phyloP scores from a whole-genome alignment of 129 eudicot genomes.

The Lonicera japonica region DNA sequence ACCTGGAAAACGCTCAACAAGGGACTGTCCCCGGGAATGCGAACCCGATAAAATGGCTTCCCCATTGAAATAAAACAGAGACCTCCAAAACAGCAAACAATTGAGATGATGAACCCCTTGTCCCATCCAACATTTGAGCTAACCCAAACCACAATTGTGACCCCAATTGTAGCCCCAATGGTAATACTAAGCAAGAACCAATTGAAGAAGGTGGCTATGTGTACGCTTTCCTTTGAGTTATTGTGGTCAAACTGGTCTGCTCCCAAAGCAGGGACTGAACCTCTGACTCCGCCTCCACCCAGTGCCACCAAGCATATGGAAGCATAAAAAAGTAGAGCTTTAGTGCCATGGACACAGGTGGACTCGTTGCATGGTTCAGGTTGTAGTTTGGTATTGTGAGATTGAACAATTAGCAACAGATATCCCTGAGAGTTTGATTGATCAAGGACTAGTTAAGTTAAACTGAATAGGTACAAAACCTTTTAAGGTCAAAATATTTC shows the following conservation, averaged over 20 bases:
- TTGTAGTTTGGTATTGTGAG: conserved; percentile 47
- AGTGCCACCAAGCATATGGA: conserved; percentile 50
- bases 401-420: conserved; percentile 58
- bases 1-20: conserved; percentile 38
- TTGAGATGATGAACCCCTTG: conserved; percentile 47
- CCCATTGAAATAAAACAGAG: conserved; percentile 30
- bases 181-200: conserved; percentile 45
- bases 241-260: conserved; percentile 64
- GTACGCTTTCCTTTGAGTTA: conserved; percentile 39
- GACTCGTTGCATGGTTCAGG: conserved; percentile 53
- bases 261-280: conserved; percentile 66
- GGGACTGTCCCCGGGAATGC: conserved; percentile 49
- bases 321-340: conserved; percentile 42
- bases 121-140: conserved; percentile 56
- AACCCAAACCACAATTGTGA: conserved; percentile 46
- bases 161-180: conserved; percentile 44
- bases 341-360: conserved; percentile 35
- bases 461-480: no score
- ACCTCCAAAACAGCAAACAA: conserved; percentile 27
- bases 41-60: conserved; percentile 45
- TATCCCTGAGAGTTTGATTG: conserved; percentile 28
- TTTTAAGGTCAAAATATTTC: no score
- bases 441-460: no score
- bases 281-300: conserved; percentile 66
- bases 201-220: conserved; percentile 59